phyloP scores from a whole-genome alignment of 352 stramenopile genomes.

The Saprolegnia parasitica region DNA sequence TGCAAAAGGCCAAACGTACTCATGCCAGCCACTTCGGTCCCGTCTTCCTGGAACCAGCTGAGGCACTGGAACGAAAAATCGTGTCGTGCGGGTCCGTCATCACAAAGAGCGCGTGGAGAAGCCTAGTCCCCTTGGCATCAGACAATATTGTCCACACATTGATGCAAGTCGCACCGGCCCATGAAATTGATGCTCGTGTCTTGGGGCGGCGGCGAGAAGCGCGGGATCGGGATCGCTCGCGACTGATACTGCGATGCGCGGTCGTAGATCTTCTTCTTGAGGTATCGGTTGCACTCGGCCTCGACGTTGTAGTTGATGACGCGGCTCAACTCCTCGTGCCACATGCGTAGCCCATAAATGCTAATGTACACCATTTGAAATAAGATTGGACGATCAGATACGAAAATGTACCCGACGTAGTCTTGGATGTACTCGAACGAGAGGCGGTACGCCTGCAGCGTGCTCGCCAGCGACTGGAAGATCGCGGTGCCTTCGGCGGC shows the following conservation, averaged over 20 bases:
- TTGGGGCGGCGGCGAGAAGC: conserved; percentile 77
- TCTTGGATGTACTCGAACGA: conserved; percentile 96
- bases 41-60: conserved; percentile 88
- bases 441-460: conserved; percentile 85
- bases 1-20: conserved; percentile 86
- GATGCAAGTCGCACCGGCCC: conserved; percentile 44
- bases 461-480: conserved; percentile 78
- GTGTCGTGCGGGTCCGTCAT: conserved; percentile 90
- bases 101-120: conserved; percentile 89
- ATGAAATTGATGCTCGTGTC: conserved; percentile 92
- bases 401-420: conserved; percentile 47
- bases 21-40: conserved; percentile 85
- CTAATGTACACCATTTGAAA: conserved; percentile 44
- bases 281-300: conserved; percentile 92
- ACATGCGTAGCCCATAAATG: conserved; percentile 93
- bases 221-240: conserved; percentile 89
- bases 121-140: background rate
- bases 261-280: conserved; percentile 93
- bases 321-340: conserved; percentile 91
- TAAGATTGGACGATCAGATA: background rate
- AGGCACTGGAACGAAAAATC: conserved; percentile 88
- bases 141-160: background rate
- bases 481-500: conserved; percentile 79
- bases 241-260: conserved; percentile 87
- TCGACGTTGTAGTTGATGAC: conserved; percentile 97